Base-by-base conservation (phyloP, 352 stramenopile genomes). In the Halophytophthora polymorphica region DNA sequence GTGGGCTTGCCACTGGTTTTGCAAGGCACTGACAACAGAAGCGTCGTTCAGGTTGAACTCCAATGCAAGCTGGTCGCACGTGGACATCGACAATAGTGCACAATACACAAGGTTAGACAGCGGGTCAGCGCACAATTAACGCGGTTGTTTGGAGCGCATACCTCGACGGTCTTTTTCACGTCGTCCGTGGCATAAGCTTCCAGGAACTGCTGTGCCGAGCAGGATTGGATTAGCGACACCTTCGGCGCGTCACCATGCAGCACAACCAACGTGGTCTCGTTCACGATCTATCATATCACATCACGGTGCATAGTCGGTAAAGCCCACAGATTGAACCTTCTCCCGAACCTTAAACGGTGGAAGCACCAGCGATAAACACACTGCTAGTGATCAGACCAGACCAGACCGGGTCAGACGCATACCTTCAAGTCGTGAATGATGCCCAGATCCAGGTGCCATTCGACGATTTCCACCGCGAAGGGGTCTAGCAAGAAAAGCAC, bases 341-440 rank as follows among this genome's bases (percentile, higher is more conserved):
- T 18, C 22, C 14, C 39, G 17, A 18, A 56, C 17, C 7, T 13
- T 22, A 34, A 23, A 39, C 1, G 31, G 14, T 44, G 29, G n/a
- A 18, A 28, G 12, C 5, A 50, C 18, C 15, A 35, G 33, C 23
- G n/a, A n/a, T n/a, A n/a, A n/a, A n/a, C n/a, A n/a, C n/a, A n/a
- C n/a, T n/a, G n/a, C n/a, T n/a, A n/a, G n/a, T n/a, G n/a, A n/a
- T n/a, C n/a, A n/a, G n/a, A n/a, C 35, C 12, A 15, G 11, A 35
- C 2, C 35, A 39, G 25, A 28, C 8, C 2, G 18, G 6, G 45
- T 18, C 28, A 53, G 31, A 15, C 18, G 19, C 45, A 25, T 61
- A 90, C 83, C 73, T 92, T 90, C 18, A 93, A 59, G 49, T 95
- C 85, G 38, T 92, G 83, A 25, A 95, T 89, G 10, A 84, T 75